phyloP scores from a whole-genome alignment of 805 yeast species.

The Candida multigemmis region DNA sequence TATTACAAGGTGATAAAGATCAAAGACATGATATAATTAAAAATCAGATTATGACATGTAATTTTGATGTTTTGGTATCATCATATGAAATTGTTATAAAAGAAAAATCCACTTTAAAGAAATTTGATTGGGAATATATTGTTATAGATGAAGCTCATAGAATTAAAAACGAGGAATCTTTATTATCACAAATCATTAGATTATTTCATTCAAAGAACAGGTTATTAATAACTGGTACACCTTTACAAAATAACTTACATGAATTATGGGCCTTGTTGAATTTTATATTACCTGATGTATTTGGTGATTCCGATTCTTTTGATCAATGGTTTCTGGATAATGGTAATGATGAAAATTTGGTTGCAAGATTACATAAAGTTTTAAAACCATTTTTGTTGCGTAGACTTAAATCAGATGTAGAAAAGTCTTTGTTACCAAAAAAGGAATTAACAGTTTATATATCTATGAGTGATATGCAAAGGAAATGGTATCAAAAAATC shows the following conservation, averaged over 20 bases:
- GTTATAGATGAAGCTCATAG: slow-evolving; percentile 80
- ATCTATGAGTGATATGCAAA: slow-evolving; percentile 74
- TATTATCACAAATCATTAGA: slow-evolving; percentile 66
- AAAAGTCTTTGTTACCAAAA: slow-evolving; percentile 66
- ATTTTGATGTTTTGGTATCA: slow-evolving; percentile 64
- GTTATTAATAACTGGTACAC: slow-evolving; percentile 73
- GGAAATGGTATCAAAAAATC: slow-evolving; percentile 66
- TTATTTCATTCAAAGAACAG: slow-evolving; percentile 64
- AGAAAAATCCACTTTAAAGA: slow-evolving; percentile 58
- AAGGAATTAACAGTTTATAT: slow-evolving; percentile 66
- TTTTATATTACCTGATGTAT: slow-evolving; percentile 70
- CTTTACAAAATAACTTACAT: slow-evolving; percentile 69
- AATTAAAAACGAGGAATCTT: slow-evolving; percentile 67
- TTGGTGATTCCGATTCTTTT: slow-evolving; percentile 63
- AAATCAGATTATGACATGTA: slow-evolving; percentile 42
- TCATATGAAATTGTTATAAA: slow-evolving; percentile 72
- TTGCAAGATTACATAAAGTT: slow-evolving; percentile 67
- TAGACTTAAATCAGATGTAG: slow-evolving; percentile 76
- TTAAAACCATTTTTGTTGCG: slow-evolving; percentile 67
- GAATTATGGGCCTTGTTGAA: slow-evolving; percentile 78
- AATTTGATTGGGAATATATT: slow-evolving; percentile 69
- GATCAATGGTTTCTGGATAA: slow-evolving; percentile 61
- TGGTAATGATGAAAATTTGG: slow-evolving; percentile 39
- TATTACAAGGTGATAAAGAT: slow-evolving; percentile 69
- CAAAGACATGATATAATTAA: slow-evolving; percentile 48